Conservation (phyloP, 495 filamentous ascomycete genomes). For the Articulospora tetracladia region DNA sequence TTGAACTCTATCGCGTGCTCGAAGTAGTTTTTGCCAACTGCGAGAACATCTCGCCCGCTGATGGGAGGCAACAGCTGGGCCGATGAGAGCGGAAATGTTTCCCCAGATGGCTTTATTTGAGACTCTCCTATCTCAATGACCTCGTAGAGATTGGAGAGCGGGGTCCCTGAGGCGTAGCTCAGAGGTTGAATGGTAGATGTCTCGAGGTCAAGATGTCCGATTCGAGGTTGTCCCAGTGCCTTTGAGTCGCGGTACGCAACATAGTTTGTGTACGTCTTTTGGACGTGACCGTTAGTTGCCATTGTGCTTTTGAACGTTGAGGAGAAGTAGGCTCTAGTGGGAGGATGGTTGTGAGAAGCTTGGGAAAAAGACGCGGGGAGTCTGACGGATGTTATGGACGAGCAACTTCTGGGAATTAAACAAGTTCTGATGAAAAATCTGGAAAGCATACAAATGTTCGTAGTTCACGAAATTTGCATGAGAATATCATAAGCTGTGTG, state of each 20-base stretch:
- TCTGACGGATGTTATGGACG: background rate
- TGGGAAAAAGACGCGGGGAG: background rate
- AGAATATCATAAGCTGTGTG: too few species aligned
- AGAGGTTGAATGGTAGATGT: slow-evolving; percentile 41
- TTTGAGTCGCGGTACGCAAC: slow-evolving; percentile 28
- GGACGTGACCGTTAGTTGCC: slow-evolving; percentile 6
- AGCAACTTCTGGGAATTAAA: background rate
- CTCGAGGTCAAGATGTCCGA: slow-evolving; percentile 44
- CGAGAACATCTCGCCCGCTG: slow-evolving; percentile 46
- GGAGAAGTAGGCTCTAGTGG: background rate
- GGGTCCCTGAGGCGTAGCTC: slow-evolving; percentile 42
- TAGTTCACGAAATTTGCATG: too few species aligned
- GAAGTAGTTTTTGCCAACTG: slow-evolving; percentile 53
- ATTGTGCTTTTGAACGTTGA: background rate
- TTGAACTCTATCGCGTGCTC: slow-evolving; percentile 50
- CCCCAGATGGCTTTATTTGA: slow-evolving; percentile 27
- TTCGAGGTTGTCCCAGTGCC: slow-evolving; percentile 24
- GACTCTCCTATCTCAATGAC: slow-evolving; percentile 42
- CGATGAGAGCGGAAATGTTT: slow-evolving; percentile 32
- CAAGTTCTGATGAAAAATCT: background rate
- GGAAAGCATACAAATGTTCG: background rate
- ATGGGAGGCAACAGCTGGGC: slow-evolving; percentile 45
- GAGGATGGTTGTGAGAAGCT: background rate
- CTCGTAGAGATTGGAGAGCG: slow-evolving; percentile 43
- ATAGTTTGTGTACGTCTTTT: slow-evolving; percentile 32